Evolutionary conservation across 495 filamentous ascomycete species (phyloP).

Genomic region (Annulohypoxylon stygium): DNA sequence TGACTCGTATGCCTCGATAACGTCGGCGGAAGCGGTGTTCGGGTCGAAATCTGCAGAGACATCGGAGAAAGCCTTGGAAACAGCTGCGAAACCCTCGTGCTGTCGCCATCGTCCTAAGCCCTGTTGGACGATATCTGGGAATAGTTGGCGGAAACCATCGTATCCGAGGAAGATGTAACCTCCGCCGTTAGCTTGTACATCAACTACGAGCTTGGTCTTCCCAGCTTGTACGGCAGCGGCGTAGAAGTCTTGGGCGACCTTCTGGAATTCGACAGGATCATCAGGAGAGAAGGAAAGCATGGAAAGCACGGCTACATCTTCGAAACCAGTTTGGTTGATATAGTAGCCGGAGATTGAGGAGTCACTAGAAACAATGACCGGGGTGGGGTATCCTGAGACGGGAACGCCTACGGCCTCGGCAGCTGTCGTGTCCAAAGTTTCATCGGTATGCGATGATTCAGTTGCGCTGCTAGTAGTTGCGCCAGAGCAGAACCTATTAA

Average conservation of each 20-base stretch:
- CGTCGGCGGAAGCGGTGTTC: conserved; percentile 39
- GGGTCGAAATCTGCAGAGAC: conserved; percentile 51
- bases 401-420: conserved; percentile 44
- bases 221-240: conserved; percentile 53
- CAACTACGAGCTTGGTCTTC: conserved; percentile 67
- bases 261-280: conserved; percentile 54
- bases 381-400: conserved; percentile 63
- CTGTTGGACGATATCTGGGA: conserved; percentile 58
- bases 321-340: conserved; percentile 59
- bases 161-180: conserved; percentile 63
- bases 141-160: conserved; percentile 62
- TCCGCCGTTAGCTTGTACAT: conserved; percentile 65
- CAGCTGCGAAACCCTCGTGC: conserved; percentile 49
- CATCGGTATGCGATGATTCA: conserved; percentile 31
- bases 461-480: conserved; percentile 27
- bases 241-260: conserved; percentile 59
- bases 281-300: conserved; percentile 47
- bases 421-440: conserved; percentile 33
- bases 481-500: conserved; percentile 52
- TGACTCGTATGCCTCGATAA: conserved; percentile 49
- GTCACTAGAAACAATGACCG: conserved; percentile 58
- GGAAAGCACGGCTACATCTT: conserved; percentile 59
- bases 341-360: conserved; percentile 65
- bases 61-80: conserved; percentile 50
- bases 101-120: conserved; percentile 53